phyloP scores from a whole-genome alignment of 2,329 filamentous ascomycete species.

The Sporothrix humicola region DNA sequence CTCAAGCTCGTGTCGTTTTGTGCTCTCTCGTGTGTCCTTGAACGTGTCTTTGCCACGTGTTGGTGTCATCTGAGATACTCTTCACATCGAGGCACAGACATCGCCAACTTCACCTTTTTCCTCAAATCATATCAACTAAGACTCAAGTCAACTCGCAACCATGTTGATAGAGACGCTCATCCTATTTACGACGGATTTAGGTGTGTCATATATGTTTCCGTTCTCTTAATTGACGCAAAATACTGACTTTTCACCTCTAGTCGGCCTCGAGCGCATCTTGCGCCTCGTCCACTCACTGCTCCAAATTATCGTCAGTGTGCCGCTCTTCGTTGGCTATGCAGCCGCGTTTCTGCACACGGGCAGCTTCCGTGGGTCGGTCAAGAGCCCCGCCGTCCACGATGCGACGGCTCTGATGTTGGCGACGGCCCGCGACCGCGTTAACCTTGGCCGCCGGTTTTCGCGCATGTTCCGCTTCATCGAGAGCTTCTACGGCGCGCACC shows the following conservation, averaged over 20 bases:
- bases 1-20: not conserved
- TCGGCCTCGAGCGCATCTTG: conserved; percentile 65
- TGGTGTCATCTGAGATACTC: not conserved
- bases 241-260: conserved; percentile 44
- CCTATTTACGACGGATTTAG: conserved; percentile 55
- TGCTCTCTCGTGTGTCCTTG: not conserved
- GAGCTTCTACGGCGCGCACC: conserved; percentile 59
- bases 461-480: conserved; percentile 72
- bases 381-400: conserved; percentile 35
- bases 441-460: conserved; percentile 64
- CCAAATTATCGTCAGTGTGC: conserved; percentile 55
- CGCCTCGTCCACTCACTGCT: conserved; percentile 61
- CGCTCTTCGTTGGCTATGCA: conserved; percentile 49
- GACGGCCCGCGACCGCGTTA: conserved; percentile 51
- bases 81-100: not conserved
- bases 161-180: conserved; percentile 47
- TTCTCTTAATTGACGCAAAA: no score
- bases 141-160: not conserved
- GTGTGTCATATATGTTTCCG: conserved; percentile 44
- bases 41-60: not conserved
- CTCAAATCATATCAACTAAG: not conserved
- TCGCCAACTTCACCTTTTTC: not conserved
- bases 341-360: not conserved
- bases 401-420: conserved; percentile 38
- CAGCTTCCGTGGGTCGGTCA: not conserved